phyloP scores from a whole-genome alignment of 208 protist genomes.

The Herpetomonas tarakana region DNA sequence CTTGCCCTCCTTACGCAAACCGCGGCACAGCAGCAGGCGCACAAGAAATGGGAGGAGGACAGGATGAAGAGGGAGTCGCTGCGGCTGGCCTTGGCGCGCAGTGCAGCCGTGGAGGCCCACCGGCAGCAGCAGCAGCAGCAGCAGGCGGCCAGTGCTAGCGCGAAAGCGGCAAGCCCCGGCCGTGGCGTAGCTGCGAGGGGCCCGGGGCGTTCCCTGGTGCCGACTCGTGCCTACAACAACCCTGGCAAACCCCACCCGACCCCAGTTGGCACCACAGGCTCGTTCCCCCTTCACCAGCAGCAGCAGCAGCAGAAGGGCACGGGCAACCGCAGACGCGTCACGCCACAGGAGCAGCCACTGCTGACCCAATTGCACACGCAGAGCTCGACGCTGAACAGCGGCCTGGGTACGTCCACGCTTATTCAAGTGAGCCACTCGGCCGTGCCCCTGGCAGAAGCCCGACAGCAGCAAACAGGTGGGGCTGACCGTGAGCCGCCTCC shows the following conservation, averaged over 20 bases:
- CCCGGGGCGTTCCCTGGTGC: no score
- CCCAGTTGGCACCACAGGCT: neutral
- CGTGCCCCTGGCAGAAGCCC: no score
- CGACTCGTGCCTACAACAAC: no score
- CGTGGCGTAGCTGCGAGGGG: no score
- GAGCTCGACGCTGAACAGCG: neutral
- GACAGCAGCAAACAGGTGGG: no score
- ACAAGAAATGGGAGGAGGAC: neutral
- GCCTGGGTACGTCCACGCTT: neutral
- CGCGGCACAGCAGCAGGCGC: neutral
- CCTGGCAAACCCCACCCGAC: no score
- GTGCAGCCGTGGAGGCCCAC: neutral
- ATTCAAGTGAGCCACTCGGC: neutral
- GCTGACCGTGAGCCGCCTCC: no score
- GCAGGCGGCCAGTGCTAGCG: neutral
- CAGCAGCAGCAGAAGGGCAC: neutral
- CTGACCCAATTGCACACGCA: neutral
- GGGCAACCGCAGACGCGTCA: neutral
- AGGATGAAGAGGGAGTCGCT: constrained; percentile 3
- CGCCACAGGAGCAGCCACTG: neutral
- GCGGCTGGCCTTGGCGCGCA: neutral
- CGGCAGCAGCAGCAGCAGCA: neutral
- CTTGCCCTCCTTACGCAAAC: constrained; percentile 1
- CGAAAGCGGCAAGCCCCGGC: no score
- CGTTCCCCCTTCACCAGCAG: neutral